Base-by-base conservation (phyloP, 2,329 filamentous ascomycete genomes). In the Xylariaceae sp. region DNA sequence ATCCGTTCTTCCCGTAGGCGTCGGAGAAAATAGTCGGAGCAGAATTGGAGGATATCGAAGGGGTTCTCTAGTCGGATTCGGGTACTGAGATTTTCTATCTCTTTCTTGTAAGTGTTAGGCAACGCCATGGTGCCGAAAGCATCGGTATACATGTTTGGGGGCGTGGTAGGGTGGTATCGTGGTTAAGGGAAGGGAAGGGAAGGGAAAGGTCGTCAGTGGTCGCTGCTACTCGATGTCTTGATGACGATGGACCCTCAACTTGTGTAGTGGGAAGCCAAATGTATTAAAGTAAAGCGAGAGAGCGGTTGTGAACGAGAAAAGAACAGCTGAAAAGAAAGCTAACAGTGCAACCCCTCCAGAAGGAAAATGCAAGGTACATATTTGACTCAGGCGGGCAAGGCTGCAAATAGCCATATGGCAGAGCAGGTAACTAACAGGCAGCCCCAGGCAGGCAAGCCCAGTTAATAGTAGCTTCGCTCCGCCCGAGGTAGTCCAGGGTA, bases 1-100 rank as follows among this genome's bases (percentile, higher is more conserved):
- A 76, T 73, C 67, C 82, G 81, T 75, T 88, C 82, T 67, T 78
- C 77, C 70, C 84, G 81, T 65, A 88, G 81, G 66, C 82, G 83
- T 68, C 76, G 77, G 63, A 77, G 74, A 72, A 87, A 87, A 75
- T 82, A 83, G 72, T 87, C 84, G 71, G 81, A 80, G 74, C 83
- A 87, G 76, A 85, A 86, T 71, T 88, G 84, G 63, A 86, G 76
- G 68, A 85, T 77, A 74, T 89, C 84, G 69, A 74, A 65, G 50
- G 84, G 83, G 59, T 81, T 75, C 63, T 77, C 70, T 66, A 79
- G 78, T 62, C 77, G 73, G 63, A 86, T 72, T 71, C 86, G 77
- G 72, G 77, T 76, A 68, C 81, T 81, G 70, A 87, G 80, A 66
- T 77, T 76, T 70, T 83, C 76, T 72, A 85, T 81, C 71, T 85